phyloP scores from a whole-genome alignment of 805 yeast genomes.

The Nakazawaea molendinolei region DNA sequence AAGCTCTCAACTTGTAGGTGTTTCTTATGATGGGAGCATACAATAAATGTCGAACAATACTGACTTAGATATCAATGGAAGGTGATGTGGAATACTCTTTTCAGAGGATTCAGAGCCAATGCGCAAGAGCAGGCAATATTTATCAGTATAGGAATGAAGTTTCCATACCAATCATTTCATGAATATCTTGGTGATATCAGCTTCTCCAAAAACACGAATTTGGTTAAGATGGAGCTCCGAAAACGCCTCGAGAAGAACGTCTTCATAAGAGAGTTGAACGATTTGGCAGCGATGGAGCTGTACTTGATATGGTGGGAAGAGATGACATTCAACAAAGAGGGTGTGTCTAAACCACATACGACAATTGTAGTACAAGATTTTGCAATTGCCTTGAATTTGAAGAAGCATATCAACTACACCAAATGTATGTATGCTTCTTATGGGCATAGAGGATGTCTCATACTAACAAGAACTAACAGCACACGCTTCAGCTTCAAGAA shows the following conservation, averaged over 20 bases:
- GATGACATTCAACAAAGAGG: no score
- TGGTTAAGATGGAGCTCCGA: neutral
- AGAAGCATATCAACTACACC: no score
- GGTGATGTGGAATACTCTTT: constrained; percentile 8
- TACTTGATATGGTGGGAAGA: no score
- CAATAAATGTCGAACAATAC: no score
- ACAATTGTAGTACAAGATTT: no score
- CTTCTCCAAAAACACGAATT: neutral
- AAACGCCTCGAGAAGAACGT: neutral
- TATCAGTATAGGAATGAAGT: constrained; percentile 1
- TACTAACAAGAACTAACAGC: no score
- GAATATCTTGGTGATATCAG: constrained; percentile 6
- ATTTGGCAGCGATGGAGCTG: neutral
- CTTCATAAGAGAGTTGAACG: constrained; percentile 1
- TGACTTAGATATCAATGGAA: neutral
- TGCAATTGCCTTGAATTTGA: no score
- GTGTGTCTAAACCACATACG: no score
- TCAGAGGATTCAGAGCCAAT: neutral
- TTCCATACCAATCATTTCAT: constrained; percentile 6
- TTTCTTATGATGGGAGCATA: no score
- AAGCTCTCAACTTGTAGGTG: constrained; percentile 6
- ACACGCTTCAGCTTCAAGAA: no score
- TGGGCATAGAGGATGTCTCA: no score
- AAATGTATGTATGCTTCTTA: no score
- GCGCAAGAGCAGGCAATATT: neutral